Conservation (phyloP, 1,284 basidiomycete genomes). For the Microstroma glucosiphilum region DNA sequence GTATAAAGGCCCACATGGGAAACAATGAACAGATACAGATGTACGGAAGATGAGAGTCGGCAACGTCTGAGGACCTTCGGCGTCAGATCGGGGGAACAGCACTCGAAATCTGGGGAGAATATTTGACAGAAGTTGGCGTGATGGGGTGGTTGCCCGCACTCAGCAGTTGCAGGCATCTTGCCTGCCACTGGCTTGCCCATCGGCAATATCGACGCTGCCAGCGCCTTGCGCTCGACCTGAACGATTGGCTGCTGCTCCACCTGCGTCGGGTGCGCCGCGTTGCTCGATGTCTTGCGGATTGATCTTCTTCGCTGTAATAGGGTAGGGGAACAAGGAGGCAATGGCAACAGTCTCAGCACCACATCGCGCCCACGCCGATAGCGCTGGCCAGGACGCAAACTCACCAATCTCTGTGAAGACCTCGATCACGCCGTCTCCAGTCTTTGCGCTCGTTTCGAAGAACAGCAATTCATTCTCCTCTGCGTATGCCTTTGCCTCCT, state of each 20-base stretch:
- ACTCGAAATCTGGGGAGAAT: too few species aligned
- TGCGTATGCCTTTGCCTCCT: conserved; percentile 94
- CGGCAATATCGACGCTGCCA: conserved; percentile 27
- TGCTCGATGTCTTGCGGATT: conserved; percentile 33
- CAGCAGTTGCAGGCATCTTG: conserved; percentile 42
- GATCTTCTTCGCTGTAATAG: conserved; percentile 43
- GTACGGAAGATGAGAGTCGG: too few species aligned
- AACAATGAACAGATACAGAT: too few species aligned
- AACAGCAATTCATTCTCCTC: conserved; percentile 86
- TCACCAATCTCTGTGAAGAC: conserved; percentile 75
- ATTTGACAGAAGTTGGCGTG: too few species aligned
- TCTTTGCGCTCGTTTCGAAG: conserved; percentile 98
- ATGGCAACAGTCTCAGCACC: conserved; percentile 6
- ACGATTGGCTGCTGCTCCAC: conserved; percentile 16
- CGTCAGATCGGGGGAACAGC: too few species aligned
- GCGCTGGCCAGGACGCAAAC: conserved; percentile 6
- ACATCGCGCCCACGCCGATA: too few species aligned
- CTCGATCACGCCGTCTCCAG: conserved; percentile 90
- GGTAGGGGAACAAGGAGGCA: background rate
- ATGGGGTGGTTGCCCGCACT: background rate
- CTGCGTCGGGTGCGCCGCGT: conserved; percentile 21
- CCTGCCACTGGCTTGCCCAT: conserved; percentile 18
- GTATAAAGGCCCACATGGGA: too few species aligned
- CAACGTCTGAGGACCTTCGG: too few species aligned
- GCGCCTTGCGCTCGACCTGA: conserved; percentile 24